These are phyloP conservation scores for Juglanconis oblonga DNA, from an alignment of 2,329 filamentous ascomycete species.

Conservation along the genomic window DNA sequence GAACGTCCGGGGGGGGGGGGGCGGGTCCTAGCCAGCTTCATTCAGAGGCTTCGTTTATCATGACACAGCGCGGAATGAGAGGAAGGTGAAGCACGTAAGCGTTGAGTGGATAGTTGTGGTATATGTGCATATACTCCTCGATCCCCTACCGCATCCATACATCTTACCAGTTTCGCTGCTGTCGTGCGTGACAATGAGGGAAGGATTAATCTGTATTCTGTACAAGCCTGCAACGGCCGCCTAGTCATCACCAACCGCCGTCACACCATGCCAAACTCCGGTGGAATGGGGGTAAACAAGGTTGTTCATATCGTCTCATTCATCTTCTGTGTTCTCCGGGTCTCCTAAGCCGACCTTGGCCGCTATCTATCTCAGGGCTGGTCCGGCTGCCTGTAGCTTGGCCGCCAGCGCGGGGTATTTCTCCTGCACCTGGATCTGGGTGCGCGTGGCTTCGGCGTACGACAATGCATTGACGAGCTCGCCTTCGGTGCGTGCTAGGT, in stretches of 20 bases:
- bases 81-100: no score
- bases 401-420: constrained; percentile 79
- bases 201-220: background rate
- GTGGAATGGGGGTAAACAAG: background rate
- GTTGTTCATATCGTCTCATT: background rate
- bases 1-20: no score
- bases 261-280: background rate
- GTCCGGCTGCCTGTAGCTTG: constrained; percentile 57
- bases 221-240: background rate
- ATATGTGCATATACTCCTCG: background rate
- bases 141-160: background rate
- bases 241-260: background rate
- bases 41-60: no score
- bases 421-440: constrained; percentile 88
- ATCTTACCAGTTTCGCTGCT: background rate
- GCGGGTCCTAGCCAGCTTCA: no score
- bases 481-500: constrained; percentile 88
- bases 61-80: no score
- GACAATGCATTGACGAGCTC: constrained; percentile 96
- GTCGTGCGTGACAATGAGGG: background rate
- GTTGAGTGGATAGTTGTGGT: background rate
- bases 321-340: no score
- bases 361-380: constrained; percentile 24
- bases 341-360: background rate
- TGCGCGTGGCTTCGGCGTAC: constrained; percentile 94